Evolutionary conservation across 495 filamentous ascomycete species (phyloP).

Genomic region (Chaetomium cochliodes): DNA sequence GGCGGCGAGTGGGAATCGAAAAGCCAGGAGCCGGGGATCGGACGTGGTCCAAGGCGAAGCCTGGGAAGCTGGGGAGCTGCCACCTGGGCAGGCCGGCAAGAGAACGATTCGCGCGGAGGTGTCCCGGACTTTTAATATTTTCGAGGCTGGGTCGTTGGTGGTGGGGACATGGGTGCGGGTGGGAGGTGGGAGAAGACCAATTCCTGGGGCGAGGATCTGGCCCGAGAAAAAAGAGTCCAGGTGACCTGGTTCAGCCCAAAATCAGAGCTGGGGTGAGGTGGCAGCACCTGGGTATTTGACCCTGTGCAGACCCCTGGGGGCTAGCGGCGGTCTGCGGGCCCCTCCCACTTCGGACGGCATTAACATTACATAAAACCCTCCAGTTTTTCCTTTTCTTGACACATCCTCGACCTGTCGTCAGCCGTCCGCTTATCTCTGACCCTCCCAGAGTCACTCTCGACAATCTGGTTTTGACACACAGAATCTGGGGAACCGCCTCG

Average conservation of each 20-base stretch:
- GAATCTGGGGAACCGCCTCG: slow-evolving; percentile 37
- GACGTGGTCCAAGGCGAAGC: neutral
- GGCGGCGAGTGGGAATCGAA: slow-evolving; percentile 10
- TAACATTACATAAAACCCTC: slow-evolving; percentile 58
- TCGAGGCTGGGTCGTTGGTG: slow-evolving; percentile 2
- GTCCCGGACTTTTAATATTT: slow-evolving; percentile 11
- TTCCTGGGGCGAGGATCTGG: slow-evolving; percentile 19
- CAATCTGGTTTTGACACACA: slow-evolving; percentile 41
- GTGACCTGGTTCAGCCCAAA: slow-evolving; percentile 32
- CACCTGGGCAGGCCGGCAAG: slow-evolving; percentile 7
- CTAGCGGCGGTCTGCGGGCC: slow-evolving; percentile 34
- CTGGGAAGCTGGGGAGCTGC: neutral
- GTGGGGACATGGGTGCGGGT: neutral
- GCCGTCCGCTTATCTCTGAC: slow-evolving; percentile 46
- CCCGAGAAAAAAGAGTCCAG: slow-evolving; percentile 25
- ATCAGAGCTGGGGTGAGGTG: slow-evolving; percentile 25
- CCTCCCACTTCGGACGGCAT: slow-evolving; percentile 40
- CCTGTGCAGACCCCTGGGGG: slow-evolving; percentile 25
- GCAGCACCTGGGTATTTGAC: slow-evolving; percentile 32
- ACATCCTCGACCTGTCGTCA: slow-evolving; percentile 47
- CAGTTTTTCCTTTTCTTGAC: slow-evolving; percentile 49
- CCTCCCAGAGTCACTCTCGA: slow-evolving; percentile 37
- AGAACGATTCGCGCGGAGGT: slow-evolving; percentile 15
- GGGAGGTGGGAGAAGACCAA: slow-evolving; percentile 16
- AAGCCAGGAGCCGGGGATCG: slow-evolving; percentile 6